Evolutionary conservation across 495 filamentous ascomycete species (phyloP), one percentile per base, ranked within the genome.

Genomic region (Aspergillus avenaceus): DNA sequence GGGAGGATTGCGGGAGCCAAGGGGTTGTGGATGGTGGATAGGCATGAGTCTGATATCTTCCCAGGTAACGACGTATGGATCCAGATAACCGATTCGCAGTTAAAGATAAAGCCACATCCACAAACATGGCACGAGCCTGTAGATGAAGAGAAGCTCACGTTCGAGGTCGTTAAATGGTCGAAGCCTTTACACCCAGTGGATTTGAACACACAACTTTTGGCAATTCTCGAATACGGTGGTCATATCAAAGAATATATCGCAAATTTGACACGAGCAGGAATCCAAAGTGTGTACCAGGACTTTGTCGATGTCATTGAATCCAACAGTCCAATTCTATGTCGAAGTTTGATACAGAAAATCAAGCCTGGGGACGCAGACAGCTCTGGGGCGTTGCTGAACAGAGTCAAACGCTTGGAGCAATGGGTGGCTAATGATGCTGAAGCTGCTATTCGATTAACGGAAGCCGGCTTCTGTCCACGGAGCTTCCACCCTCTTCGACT

Each of bases 1-100:
- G 92, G 75, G 9, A 76, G 92, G 32, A 83, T 97, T 52, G 87
- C 84, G 2, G 83, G 87, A 5, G 88, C 89, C 1, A 97, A 97
- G 65, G 93, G 93, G 2, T 69, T 97, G 32, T 97, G 92, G 91
- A 81, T 91, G 67, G 75, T 92, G 13, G 82, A 85, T 54, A 51
- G 50, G n/a, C 61, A 71, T 36, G 21, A 54, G 9, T 67, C 65
- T 2, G 50, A 52, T 3, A 44, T 69, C 18, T 37, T 41, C 9
- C 29, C 49, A 4, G 72, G 72, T 8, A 62, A 70, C 36, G 67
- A 72, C 45, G 32, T 68, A 48, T 95, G 87, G 84, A 90, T 97
- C 47, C 81, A 90, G 48, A 83, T 95, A 6, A 85, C 79, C 3
- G 75, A 83, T 5, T 92, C 87, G 0, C 92, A 97, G 53, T 59